These are phyloP conservation scores for Talaromyces stipitatus DNA, from an alignment of 495 filamentous ascomycete species.

Conservation along the genomic window DNA sequence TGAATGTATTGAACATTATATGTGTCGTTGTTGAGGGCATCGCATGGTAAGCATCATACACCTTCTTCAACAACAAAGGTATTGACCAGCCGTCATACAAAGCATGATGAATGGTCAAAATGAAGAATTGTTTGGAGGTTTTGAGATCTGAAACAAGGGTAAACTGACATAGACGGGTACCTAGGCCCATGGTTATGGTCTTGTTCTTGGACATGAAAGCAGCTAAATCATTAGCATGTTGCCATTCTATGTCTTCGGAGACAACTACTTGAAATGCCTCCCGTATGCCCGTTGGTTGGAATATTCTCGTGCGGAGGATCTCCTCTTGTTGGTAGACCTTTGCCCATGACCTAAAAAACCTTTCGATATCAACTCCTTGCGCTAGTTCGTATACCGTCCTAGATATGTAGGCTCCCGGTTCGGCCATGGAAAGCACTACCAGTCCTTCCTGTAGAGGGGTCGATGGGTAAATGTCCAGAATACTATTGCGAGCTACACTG, in stretches of 20 bases:
- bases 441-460: slow-evolving; percentile 55
- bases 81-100: slow-evolving; percentile 53
- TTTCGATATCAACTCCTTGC: slow-evolving; percentile 5
- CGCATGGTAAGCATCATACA: not conserved
- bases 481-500: slow-evolving; percentile 15
- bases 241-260: slow-evolving; percentile 31
- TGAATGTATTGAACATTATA: slow-evolving; percentile 13
- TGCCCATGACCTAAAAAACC: slow-evolving; percentile 29
- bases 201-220: no score
- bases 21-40: not conserved
- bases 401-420: slow-evolving; percentile 39
- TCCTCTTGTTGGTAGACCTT: slow-evolving; percentile 19
- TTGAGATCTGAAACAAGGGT: slow-evolving; percentile 17
- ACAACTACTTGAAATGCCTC: slow-evolving; percentile 43
- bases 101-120: slow-evolving; percentile 41
- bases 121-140: slow-evolving; percentile 1
- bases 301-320: slow-evolving; percentile 44
- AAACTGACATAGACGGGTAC: slow-evolving; percentile 27
- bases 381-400: slow-evolving; percentile 10
- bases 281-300: slow-evolving; percentile 23
- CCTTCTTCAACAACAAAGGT: slow-evolving; percentile 12
- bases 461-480: slow-evolving; percentile 51
- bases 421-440: slow-evolving; percentile 38
- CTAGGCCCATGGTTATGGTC: slow-evolving; percentile 36
- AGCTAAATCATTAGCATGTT: not conserved